A percentile compares a stretch with the other conserved stretches of the same genome.
Conservation (phyloP, 2,329 filamentous ascomycete genomes). For the Neoarthrinium moseri region DNA sequence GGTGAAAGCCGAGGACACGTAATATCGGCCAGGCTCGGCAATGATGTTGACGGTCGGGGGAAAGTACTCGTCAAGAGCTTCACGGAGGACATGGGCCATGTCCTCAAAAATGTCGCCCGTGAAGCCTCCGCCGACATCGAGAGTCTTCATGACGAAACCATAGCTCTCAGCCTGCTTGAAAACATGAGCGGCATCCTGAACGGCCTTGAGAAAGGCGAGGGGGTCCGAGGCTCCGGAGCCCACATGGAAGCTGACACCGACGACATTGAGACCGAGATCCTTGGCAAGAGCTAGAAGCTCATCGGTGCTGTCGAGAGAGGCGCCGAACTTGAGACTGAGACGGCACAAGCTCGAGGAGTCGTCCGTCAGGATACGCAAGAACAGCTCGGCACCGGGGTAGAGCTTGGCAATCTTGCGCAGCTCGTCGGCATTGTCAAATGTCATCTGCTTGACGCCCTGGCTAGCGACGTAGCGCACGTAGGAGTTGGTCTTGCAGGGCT, state of each 20-base stretch:
- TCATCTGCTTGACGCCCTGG: constrained; percentile 93
- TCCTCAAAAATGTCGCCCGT: constrained; percentile 85
- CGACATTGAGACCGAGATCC: constrained; percentile 82
- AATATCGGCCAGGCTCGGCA: constrained; percentile 94
- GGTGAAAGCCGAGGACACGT: constrained; percentile 89
- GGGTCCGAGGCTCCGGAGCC: constrained; percentile 95
- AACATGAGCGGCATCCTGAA: constrained; percentile 82
- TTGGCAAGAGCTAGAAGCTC: constrained; percentile 77
- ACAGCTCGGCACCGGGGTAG: constrained; percentile 86
- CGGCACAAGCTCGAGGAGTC: constrained; percentile 93
- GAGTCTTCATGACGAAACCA: constrained; percentile 79
- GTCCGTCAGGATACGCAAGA: constrained; percentile 91
- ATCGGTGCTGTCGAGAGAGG: constrained; percentile 77
- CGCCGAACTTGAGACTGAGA: constrained; percentile 96
- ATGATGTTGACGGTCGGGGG: constrained; percentile 81
- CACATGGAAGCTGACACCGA: constrained; percentile 97
- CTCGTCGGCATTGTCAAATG: constrained; percentile 97
- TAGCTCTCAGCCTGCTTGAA: constrained; percentile 79
- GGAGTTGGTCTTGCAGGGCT: constrained; percentile 99
- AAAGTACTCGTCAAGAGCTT: constrained; percentile 85
- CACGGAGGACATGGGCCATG: constrained; percentile 79
- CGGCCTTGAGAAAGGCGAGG: constrained; percentile 85
- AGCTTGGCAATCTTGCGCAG: constrained; percentile 95
- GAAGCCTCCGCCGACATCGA: constrained; percentile 95
- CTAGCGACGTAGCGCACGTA: constrained; percentile 89